Percentiles rank a stretch among this genome's conserved stretches.
These are phyloP conservation scores for Apium graveolens DNA, from an alignment of 129 eudicot genomes.

Conservation along the genomic window DNA sequence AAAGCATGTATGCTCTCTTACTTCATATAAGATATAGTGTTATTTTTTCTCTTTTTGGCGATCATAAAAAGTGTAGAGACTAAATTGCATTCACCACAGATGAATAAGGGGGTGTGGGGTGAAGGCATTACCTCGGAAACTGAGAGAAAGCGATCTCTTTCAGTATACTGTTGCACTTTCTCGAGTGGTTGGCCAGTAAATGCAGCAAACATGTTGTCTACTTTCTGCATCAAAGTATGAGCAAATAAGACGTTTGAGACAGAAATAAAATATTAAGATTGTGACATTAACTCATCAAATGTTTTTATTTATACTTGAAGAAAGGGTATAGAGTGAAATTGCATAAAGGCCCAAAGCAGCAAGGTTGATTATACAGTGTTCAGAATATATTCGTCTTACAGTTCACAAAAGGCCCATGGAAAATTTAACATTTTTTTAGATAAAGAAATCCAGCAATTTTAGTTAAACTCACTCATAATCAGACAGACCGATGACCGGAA, in stretches of 20 bases:
- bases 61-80: neutral
- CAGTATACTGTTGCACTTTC: constrained; percentile 68
- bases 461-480: neutral
- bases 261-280: neutral
- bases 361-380: neutral
- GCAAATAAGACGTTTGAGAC: neutral
- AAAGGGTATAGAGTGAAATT: neutral
- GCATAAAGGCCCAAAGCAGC: neutral
- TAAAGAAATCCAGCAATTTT: neutral
- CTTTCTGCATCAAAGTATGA: constrained; percentile 51
- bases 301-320: neutral
- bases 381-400: neutral
- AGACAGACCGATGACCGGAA: neutral
- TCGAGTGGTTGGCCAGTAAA: constrained; percentile 87
- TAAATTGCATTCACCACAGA: neutral
- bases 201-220: constrained; percentile 80
- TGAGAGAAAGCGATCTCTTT: constrained; percentile 79
- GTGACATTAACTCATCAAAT: neutral
- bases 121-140: constrained; percentile 61
- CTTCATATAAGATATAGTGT: neutral
- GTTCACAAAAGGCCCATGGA: no score
- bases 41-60: neutral
- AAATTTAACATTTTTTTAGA: neutral
- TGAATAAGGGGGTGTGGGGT: neutral
- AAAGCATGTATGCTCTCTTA: neutral